Percentiles rank a stretch among this genome's conserved stretches.
These are phyloP conservation scores for Diaporthe citriasiana DNA, from an alignment of 2,329 filamentous ascomycete species.

Conservation along the genomic window DNA sequence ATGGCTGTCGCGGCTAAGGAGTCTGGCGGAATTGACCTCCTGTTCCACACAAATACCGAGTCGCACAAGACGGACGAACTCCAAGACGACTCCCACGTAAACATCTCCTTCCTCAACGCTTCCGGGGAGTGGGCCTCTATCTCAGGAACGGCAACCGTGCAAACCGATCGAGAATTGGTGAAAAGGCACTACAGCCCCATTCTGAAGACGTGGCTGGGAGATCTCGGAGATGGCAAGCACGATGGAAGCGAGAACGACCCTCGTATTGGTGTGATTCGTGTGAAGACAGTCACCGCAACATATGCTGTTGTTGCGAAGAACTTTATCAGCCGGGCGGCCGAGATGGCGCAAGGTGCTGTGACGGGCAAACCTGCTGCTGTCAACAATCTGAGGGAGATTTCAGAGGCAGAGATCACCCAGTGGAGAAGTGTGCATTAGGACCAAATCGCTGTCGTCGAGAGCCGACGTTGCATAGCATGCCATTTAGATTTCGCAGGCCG, in stretches of 20 bases:
- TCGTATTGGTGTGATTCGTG: slow-evolving; percentile 83
- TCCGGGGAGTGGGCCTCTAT: slow-evolving; percentile 90
- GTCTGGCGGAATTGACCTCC: slow-evolving; percentile 81
- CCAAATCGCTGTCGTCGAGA: neutral
- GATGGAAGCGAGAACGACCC: slow-evolving; percentile 87
- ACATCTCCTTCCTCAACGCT: slow-evolving; percentile 83
- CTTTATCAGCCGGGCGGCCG: slow-evolving; percentile 73
- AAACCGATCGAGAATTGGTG: slow-evolving; percentile 77
- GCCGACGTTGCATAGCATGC: slow-evolving; percentile 7
- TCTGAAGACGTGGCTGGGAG: slow-evolving; percentile 88
- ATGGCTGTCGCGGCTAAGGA: slow-evolving; percentile 90
- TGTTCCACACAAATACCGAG: slow-evolving; percentile 94
- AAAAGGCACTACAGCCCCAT: slow-evolving; percentile 81
- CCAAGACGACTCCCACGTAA: slow-evolving; percentile 78
- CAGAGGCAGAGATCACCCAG: slow-evolving; percentile 73
- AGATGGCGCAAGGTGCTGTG: slow-evolving; percentile 81
- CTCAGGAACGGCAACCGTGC: slow-evolving; percentile 78
- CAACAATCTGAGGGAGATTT: slow-evolving; percentile 83
- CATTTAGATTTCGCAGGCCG: neutral
- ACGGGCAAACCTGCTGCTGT: slow-evolving; percentile 79
- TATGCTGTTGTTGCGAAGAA: slow-evolving; percentile 77
- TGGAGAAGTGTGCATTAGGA: slow-evolving; percentile 63
- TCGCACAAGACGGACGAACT: slow-evolving; percentile 90
- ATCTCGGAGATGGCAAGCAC: slow-evolving; percentile 85
- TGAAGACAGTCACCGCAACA: slow-evolving; percentile 79